Base-by-base conservation (phyloP, 495 filamentous ascomycete genomes). In the Talaromyces borbonicus region DNA sequence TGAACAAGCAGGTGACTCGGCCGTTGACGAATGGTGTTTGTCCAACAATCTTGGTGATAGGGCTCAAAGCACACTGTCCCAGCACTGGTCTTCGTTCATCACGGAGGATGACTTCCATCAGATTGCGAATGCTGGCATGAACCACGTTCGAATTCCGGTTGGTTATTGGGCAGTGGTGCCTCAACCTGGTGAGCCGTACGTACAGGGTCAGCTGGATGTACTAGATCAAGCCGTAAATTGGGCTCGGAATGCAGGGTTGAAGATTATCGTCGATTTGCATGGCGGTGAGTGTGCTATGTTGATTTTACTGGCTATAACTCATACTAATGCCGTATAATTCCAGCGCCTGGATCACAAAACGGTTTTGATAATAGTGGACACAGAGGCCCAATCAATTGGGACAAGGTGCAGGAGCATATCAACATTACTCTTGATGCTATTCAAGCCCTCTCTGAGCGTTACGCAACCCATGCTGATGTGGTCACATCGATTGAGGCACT, bases 331-430 rank as follows among this genome's bases (percentile, higher is more conserved):
- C 42, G 58, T 38, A 38, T 14, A 60, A 1, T 31, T 19, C 46
- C 48, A 74, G 83, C 77, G 15, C 85, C 85, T 16, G 84, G 82
- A 8, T 84, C 78, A 19, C 85, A 90, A 56, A 90, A 90, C 52
- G 85, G 85, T 14, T 88, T 87, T 58, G 87, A 87, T 58, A 87
- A 89, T 60, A 78, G 71, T 35, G 85, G 84, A 7, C 67, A 68
- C 43, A 73, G 74, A 49, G 85, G 82, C n/a, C 46, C 64, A 5
- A 74, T 88, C 31, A 53, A 72, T 8, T 88, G 84, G 84, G 72
- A 74, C 45, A 59, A 70, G 30, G 78, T 74, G 14, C 37, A 33
- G n/a, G 55, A 75, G 52, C 82, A 70, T 8, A 72, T 80, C 8
- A 32, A 62, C 2, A 60, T 77, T 32, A 84, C 81, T 0, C 50